Evolutionary conservation across 1,284 basidiomycete genomes (phyloP), one percentile per base, ranked within the genome.

Genomic region (Austroboletus niveus): DNA sequence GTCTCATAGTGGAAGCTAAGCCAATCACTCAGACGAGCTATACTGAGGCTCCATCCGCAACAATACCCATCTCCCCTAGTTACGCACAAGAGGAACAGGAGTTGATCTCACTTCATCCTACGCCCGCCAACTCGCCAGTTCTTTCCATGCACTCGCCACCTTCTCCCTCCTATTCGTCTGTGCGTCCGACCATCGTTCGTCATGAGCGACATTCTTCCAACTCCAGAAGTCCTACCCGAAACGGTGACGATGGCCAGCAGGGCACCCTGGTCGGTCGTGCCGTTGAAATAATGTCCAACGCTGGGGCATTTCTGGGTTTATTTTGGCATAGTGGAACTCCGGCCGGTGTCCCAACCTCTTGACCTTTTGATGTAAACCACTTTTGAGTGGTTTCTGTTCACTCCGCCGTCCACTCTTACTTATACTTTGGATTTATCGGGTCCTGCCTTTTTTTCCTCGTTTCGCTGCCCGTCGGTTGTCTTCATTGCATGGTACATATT

Each of bases 201-300:
- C 68, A 57, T 60, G 65, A 60, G 53, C 69, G 55, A 51, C 69
- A 52, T 56, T 54, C 57, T 11, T 64, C 65, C 5, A 31, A 48
- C 27, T 67, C 64, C 15, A 53, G 64, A 29, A 70, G 60, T 50
- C 69, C 71, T 11, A 54, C 47, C 3, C 60, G 66, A 42, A 46
- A 47, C 30, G 39, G 53, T 45, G 64, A 65, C 2, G 68, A 70
- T 8, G 58, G 64, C 35, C 68, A 69, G 53, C 66, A 61, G 34
- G 69, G 66, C 15, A 79, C 78, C 29, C 75, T 87, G 17, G 81
- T 85, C n/a, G 78, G 77, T 40, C 82, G 84, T 57, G 85, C 85
- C 14, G 83, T 81, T n/a, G 84, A 82, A 47, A 84, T 87, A 30
- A 80, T 87, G 54, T 80, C 79, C 38, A 80, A 74, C 55, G 84